Base-by-base conservation (phyloP, 257 asterid genomes). In the Scutellaria barbata region DNA sequence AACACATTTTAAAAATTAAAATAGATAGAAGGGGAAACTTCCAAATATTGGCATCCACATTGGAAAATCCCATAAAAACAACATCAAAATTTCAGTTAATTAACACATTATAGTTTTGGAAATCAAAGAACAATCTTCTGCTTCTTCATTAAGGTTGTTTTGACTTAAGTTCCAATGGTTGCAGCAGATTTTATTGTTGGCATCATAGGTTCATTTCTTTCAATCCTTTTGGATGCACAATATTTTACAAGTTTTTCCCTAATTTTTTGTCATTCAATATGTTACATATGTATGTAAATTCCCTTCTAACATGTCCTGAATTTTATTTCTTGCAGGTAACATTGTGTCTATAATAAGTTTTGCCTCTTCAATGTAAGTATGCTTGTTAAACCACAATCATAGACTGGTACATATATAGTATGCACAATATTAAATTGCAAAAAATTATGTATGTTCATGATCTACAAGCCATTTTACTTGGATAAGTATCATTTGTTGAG, bases 291-390 rank as follows among this genome's bases (percentile, higher is more conserved):
- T n/a, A 25, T 18, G 3, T 35, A 48, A 20, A 4, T 12, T 20
- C 9, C n/a, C 35, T 16, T 10, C 20, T 47, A 5, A 66, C 60
- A n/a, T 66, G 9, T 63, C 68, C 14, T 8, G 25, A 11, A 52
- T 42, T 53, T 35, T 13, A 35, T 37, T 46, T 42, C 35, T 8
- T 79, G 76, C 87, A 86, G 87, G 89, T 13, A 86, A 86, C 73
- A 79, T 80, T 2, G 84, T 83, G 55, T 81, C 91, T 6, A 73
- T 86, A n/a, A 80, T 84, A 46, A 84, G 78, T 74, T 86, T 84
- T 50, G 82, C 76, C 47, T 73, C 89, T 16, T 84, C 92, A 45
- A 58, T 86, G 92, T 82, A 80, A 82, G 91, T 68, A 50, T 25
- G 20, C n/a, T 12, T 43, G 5, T 14, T 13, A 30, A 10, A 56